A percentile compares a stretch with the other conserved stretches of the same genome.
These are phyloP conservation scores for Aaosphaeria arxii DNA, from an alignment of 2,329 filamentous ascomycete genomes.

Conservation along the genomic window DNA sequence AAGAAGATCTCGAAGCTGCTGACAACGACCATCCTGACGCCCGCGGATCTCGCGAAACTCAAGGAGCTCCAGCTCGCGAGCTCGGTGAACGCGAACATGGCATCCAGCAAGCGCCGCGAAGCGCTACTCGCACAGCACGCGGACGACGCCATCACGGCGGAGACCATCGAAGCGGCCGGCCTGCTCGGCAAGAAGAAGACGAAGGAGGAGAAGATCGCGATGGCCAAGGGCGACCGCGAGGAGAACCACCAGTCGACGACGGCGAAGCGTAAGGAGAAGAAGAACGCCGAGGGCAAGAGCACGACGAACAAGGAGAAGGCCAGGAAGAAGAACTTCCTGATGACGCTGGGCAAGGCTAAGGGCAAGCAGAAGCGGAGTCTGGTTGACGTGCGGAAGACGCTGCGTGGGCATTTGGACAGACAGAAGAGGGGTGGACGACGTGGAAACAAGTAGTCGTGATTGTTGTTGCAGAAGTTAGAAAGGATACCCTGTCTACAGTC, in stretches of 20 bases:
- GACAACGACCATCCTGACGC: constrained; percentile 91
- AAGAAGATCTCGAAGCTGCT: constrained; percentile 62
- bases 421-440: constrained; percentile 80
- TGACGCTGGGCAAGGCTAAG: constrained; percentile 96
- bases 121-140: constrained; percentile 58
- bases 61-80: constrained; percentile 78
- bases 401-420: constrained; percentile 78
- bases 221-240: constrained; percentile 79
- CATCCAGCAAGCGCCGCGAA: constrained; percentile 40
- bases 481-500: no score
- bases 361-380: constrained; percentile 93
- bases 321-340: constrained; percentile 96
- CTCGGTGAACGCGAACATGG: constrained; percentile 63
- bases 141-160: constrained; percentile 86
- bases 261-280: constrained; percentile 81
- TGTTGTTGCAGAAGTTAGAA: background rate
- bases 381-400: constrained; percentile 74
- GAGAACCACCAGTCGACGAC: constrained; percentile 83
- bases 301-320: constrained; percentile 97
- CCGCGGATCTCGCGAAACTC: constrained; percentile 92
- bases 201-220: constrained; percentile 83
- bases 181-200: constrained; percentile 75
- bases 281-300: constrained; percentile 86
- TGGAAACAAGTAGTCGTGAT: constrained; percentile 55
- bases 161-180: constrained; percentile 85